Percentiles rank a stretch among this genome's conserved stretches.
Evolutionary conservation across 345 rosid species (phyloP).

Genomic region (Anacardium occidentale): DNA sequence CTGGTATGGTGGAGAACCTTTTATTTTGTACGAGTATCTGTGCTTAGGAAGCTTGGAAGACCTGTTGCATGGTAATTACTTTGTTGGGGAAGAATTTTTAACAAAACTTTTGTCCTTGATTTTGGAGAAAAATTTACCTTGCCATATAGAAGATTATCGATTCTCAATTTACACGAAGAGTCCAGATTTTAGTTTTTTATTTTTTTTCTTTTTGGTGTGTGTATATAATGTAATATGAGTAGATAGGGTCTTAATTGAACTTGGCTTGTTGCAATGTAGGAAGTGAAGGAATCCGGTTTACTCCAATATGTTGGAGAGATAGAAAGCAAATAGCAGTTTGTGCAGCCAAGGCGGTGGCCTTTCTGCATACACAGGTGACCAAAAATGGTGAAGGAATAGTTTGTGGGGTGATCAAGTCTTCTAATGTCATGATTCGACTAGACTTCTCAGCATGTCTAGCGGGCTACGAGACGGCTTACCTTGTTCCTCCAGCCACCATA

Average conservation of each 20-base stretch:
- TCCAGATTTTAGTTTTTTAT: too few species aligned
- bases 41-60: conserved; percentile 43
- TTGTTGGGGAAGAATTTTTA: neutral
- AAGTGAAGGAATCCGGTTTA: conserved; percentile 36
- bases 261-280: conserved; percentile 22
- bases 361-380: conserved; percentile 26
- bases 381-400: conserved; percentile 19
- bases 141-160: neutral
- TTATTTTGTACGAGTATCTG: conserved; percentile 28
- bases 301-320: conserved; percentile 24
- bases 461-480: conserved; percentile 35
- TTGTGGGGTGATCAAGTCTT: conserved; percentile 32
- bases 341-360: conserved; percentile 34
- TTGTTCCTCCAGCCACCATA: conserved; percentile 25
- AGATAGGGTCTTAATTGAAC: neutral
- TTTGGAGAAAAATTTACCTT: neutral
- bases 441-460: conserved; percentile 34
- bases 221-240: neutral
- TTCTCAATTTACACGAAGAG: too few species aligned
- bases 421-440: conserved; percentile 26
- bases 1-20: conserved; percentile 42
- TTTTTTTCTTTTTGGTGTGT: too few species aligned
- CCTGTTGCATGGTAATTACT: conserved; percentile 34
- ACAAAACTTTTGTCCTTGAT: neutral
- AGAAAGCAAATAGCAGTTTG: conserved; percentile 28